Evolutionary conservation across 306 rosid genomes (phyloP).

Genomic region (Trichosanthes cucumerina): DNA sequence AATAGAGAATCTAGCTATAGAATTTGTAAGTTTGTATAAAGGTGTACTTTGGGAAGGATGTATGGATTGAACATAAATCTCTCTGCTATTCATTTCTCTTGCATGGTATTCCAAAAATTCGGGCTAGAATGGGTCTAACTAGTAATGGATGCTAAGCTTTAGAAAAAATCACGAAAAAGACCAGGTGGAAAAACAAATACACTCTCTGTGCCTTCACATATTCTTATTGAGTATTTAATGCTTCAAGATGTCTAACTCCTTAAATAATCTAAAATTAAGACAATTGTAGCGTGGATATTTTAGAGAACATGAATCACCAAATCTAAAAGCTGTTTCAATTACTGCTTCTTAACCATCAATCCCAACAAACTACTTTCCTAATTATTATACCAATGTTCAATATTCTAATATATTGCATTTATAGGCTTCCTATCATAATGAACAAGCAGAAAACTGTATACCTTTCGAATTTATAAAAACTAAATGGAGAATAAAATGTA

Average conservation of each 20-base stretch:
- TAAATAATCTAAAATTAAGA: neutral
- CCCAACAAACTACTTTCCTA: neutral
- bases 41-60: neutral
- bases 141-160: neutral
- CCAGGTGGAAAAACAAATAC: neutral
- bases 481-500: neutral
- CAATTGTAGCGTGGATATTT: neutral
- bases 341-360: neutral
- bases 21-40: neutral
- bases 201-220: neutral
- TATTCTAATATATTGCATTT: neutral
- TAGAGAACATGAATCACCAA: neutral
- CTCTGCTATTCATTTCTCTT: neutral
- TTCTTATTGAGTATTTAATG: neutral
- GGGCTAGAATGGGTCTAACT: neutral
- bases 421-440: neutral
- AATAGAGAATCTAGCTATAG: neutral
- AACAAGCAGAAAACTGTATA: neutral
- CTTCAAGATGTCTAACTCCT: neutral
- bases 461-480: neutral
- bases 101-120: neutral
- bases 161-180: neutral
- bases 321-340: neutral
- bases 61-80: neutral
- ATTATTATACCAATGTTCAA: neutral